Conservation (phyloP, 116 monocot genomes). For the Thalassia testudinum region DNA sequence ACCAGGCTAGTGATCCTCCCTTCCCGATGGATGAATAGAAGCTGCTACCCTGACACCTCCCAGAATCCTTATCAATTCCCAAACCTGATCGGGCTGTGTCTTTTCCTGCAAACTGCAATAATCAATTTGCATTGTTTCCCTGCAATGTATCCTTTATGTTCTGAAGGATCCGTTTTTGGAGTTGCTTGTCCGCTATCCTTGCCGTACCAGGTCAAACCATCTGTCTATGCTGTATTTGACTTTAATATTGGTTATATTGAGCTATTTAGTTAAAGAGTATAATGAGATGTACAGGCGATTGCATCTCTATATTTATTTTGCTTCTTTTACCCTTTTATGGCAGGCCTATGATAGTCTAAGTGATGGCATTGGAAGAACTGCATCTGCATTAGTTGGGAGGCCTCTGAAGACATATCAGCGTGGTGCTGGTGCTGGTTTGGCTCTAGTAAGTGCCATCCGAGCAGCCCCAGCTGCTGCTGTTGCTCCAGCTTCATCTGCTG, state of each 20-base stretch:
- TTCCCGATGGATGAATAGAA: too few relatives aligned
- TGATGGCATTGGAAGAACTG: slow-evolving; percentile 75
- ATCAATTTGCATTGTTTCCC: too few relatives aligned
- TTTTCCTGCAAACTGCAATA: too few relatives aligned
- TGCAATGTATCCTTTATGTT: too few relatives aligned
- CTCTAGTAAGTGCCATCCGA: slow-evolving; percentile 56
- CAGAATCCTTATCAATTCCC: too few relatives aligned
- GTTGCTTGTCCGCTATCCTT: too few relatives aligned
- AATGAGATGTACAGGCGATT: background rate
- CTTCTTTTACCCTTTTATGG: background rate
- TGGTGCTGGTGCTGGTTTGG: slow-evolving; percentile 75
- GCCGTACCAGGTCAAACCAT: too few relatives aligned
- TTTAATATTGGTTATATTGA: background rate
- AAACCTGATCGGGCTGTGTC: too few relatives aligned
- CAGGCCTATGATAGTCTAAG: slow-evolving; percentile 90
- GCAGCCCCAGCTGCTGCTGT: slow-evolving; percentile 73
- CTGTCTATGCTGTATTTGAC: too few relatives aligned
- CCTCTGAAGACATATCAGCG: slow-evolving; percentile 84
- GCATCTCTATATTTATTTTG: background rate
- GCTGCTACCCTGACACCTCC: too few relatives aligned
- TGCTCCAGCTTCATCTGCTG: slow-evolving; percentile 80
- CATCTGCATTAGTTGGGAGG: slow-evolving; percentile 55
- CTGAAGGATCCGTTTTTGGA: too few relatives aligned
- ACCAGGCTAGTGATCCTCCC: too few relatives aligned
- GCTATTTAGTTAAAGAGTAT: background rate